Conservation (phyloP, 2,329 filamentous ascomycete genomes). For the Pseudopyricularia cyperi region DNA sequence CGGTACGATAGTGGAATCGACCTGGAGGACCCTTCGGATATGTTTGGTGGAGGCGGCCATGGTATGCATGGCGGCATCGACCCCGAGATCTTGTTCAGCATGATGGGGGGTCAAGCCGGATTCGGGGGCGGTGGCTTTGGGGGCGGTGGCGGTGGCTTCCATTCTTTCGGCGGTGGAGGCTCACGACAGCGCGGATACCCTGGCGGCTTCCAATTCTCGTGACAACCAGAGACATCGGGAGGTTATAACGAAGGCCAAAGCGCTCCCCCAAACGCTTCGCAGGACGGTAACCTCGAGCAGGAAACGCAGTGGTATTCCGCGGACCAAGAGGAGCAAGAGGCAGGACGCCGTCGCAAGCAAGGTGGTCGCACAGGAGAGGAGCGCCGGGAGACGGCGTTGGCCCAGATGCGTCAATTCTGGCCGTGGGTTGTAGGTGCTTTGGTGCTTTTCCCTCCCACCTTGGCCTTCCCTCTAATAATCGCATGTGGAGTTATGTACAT, state of each 20-base stretch:
- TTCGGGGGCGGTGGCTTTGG: slow-evolving; percentile 37
- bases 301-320: slow-evolving; percentile 8
- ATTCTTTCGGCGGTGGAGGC: slow-evolving; percentile 22
- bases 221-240: slow-evolving; percentile 27
- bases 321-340: slow-evolving; percentile 18
- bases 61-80: slow-evolving; percentile 57
- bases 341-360: slow-evolving; percentile 15
- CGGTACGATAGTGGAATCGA: slow-evolving; percentile 90
- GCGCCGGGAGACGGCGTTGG: slow-evolving; percentile 24
- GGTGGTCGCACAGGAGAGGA: slow-evolving; percentile 16
- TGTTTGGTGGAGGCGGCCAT: slow-evolving; percentile 56
- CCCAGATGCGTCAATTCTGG: slow-evolving; percentile 27
- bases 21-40: slow-evolving; percentile 74
- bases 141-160: slow-evolving; percentile 34
- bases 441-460: slow-evolving; percentile 31
- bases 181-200: slow-evolving; percentile 23
- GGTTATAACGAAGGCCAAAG: slow-evolving; percentile 12
- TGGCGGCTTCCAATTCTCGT: slow-evolving; percentile 30
- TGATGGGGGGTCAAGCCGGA: slow-evolving; percentile 58
- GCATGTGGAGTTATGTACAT: slow-evolving; percentile 25
- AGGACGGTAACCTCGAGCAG: neutral
- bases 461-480: slow-evolving; percentile 23
- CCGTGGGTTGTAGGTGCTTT: slow-evolving; percentile 26
- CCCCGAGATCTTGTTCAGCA: slow-evolving; percentile 68
- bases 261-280: neutral